Conservation (phyloP, 768 basidiomycete species). For the Postia placenta region DNA sequence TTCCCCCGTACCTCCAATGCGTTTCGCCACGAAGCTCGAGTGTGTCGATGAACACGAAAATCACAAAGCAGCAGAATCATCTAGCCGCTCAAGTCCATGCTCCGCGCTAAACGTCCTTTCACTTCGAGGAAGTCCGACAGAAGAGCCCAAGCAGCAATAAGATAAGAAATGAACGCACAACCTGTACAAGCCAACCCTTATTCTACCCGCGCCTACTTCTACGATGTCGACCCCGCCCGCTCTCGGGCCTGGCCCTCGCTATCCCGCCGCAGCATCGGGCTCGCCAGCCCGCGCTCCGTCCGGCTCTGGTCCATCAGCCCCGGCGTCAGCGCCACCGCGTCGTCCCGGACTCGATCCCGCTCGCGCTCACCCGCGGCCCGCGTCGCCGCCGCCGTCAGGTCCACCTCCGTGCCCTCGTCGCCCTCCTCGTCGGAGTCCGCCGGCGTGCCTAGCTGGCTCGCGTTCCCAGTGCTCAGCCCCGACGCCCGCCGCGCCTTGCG, state of each 20-base stretch:
- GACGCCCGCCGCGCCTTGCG: constrained; percentile 51
- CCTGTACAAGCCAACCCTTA: background rate
- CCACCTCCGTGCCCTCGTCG: constrained; percentile 25
- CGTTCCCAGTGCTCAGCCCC: constrained; percentile 19
- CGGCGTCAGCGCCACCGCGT: constrained; percentile 35
- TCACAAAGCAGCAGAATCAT: too few relatives aligned
- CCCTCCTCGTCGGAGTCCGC: constrained; percentile 33
- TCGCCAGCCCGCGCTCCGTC: constrained; percentile 56
- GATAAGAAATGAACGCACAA: constrained; percentile 6
- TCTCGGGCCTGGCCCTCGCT: constrained; percentile 22
- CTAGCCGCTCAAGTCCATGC: too few relatives aligned
- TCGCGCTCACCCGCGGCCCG: constrained; percentile 23
- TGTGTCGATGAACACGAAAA: too few relatives aligned
- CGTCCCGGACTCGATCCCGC: constrained; percentile 25
- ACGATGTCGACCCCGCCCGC: constrained; percentile 13
- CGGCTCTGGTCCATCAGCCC: constrained; percentile 42
- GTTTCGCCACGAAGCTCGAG: too few relatives aligned
- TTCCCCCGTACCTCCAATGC: too few relatives aligned
- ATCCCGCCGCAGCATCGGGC: constrained; percentile 51
- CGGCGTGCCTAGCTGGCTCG: constrained; percentile 26
- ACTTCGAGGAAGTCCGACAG: background rate
- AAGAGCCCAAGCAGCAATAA: constrained; percentile 1
- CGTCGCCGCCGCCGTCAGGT: constrained; percentile 14
- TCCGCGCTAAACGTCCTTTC: background rate
- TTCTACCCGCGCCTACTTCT: background rate